Evolutionary conservation across 1,139 yeast genomes (phyloP), one percentile per base, ranked within the genome.

Genomic region (Scheffersomyces insectosa): DNA sequence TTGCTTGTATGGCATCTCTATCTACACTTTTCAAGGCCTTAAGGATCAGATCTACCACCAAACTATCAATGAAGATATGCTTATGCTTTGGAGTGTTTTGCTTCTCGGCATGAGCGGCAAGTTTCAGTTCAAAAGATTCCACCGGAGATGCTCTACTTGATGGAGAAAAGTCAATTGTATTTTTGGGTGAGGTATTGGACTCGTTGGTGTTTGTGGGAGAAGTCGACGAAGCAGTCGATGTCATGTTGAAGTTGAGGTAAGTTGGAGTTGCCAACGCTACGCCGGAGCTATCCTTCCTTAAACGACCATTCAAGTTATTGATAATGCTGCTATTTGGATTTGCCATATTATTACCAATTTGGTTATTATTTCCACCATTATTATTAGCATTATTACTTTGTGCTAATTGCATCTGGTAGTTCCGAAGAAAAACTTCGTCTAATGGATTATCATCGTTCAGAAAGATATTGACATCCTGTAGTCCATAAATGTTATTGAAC

Each of bases 141-240:
- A 54, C 42, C 5, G 55, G 45, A 34, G 53, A 53, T 8, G 40
- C 32, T 14, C 33, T 40, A 3, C 37, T 36, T 10, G 45, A 52
- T 3, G 62, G 62, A 36, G 56, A 55, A 40, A 42, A 46, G 11
- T 52, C 58, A 14, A 46, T 42, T 2, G 54, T 41, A 14, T 56
- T 55, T 32, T 48, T 50, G 11, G 66, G 72, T 3, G 50, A 54
- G 1, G 65, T 47, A 37, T 49, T 53, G 0, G 77, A 68, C 2
- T 69, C 76, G 20, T 51, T 59, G 5, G 74, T 66, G 33, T 59
- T 65, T 4, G 75, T 51, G 1, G 77, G 76, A 1, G 77, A 70
- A 10, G 58, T 60, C 1, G 70, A 57, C 0, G 71, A 63, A 0
- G 54, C 56, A 1, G 66, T 57, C 3, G 67, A 58, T 1, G 55